These are phyloP conservation scores for Pseudocohnilembus persalinus DNA, from an alignment of 169 alveolate species.

Conservation along the genomic window DNA sequence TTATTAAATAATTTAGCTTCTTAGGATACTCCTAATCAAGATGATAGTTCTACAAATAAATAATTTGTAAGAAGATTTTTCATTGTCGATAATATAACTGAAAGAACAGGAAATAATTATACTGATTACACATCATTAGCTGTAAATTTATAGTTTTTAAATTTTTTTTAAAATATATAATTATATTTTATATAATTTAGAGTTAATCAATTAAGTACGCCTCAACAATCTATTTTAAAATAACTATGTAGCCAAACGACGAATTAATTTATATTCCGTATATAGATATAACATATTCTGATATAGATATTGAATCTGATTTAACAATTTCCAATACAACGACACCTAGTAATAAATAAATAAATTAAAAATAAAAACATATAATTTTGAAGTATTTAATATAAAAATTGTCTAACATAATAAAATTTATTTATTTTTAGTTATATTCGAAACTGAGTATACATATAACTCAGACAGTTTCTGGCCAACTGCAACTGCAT, in stretches of 20 bases:
- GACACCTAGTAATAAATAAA: not conserved
- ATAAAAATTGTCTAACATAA: not conserved
- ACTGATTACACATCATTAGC: too few species aligned
- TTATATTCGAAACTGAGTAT: slow-evolving; percentile 3
- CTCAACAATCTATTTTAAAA: too few species aligned
- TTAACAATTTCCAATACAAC: too few species aligned
- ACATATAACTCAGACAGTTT: slow-evolving; percentile 7
- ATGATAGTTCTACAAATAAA: not conserved
- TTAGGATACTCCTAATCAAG: not conserved
- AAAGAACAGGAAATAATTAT: not conserved
- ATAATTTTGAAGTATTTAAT: too few species aligned
- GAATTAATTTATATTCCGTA: not conserved
- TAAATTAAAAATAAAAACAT: too few species aligned
- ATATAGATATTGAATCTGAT: too few species aligned
- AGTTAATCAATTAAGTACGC: not conserved
- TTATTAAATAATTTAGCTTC: too few species aligned
- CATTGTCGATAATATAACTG: not conserved
- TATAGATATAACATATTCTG: not conserved
- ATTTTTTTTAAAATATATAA: too few species aligned
- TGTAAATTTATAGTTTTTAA: too few species aligned
- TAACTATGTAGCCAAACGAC: not conserved
- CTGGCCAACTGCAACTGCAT: slow-evolving; percentile 2
- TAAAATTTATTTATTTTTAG: not conserved
- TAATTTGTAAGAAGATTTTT: not conserved
- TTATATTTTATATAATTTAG: too few species aligned